Conservation (phyloP, 2,329 filamentous ascomycete genomes). For the Sphaerulina populicola region DNA sequence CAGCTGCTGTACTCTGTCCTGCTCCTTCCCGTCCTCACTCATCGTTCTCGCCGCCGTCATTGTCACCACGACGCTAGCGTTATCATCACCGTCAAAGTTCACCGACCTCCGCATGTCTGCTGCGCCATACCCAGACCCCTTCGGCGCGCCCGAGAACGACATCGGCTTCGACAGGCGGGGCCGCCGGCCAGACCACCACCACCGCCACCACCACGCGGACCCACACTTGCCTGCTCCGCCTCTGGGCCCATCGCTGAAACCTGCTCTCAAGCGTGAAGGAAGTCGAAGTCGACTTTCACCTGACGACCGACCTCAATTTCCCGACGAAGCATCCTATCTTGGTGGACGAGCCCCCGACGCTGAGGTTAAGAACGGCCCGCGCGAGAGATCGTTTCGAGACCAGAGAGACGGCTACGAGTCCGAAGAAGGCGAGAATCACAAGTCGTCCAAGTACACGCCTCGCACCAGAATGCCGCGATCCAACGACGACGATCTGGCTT, state of each 20-base stretch:
- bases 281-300: constrained; percentile 27
- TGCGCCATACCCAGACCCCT: constrained; percentile 1
- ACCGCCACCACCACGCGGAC: constrained; percentile 1
- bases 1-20: neutral
- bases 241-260: constrained; percentile 27
- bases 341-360: constrained; percentile 28
- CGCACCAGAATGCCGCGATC: constrained; percentile 8
- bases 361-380: constrained; percentile 29
- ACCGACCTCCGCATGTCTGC: constrained; percentile 1
- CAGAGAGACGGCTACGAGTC: constrained; percentile 33
- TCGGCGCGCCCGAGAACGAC: neutral
- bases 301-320: constrained; percentile 28
- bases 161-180: constrained; percentile 2
- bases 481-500: constrained; percentile 6
- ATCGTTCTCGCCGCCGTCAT: neutral
- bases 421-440: constrained; percentile 32
- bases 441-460: constrained; percentile 16
- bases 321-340: constrained; percentile 31
- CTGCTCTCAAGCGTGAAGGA: constrained; percentile 30
- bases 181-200: constrained; percentile 1
- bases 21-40: neutral
- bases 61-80: neutral
- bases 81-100: neutral
- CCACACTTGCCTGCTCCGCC: constrained; percentile 28
- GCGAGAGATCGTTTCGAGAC: constrained; percentile 29